Conservation (phyloP, 2,329 filamentous ascomycete species). For the Dactylellina sp. region DNA sequence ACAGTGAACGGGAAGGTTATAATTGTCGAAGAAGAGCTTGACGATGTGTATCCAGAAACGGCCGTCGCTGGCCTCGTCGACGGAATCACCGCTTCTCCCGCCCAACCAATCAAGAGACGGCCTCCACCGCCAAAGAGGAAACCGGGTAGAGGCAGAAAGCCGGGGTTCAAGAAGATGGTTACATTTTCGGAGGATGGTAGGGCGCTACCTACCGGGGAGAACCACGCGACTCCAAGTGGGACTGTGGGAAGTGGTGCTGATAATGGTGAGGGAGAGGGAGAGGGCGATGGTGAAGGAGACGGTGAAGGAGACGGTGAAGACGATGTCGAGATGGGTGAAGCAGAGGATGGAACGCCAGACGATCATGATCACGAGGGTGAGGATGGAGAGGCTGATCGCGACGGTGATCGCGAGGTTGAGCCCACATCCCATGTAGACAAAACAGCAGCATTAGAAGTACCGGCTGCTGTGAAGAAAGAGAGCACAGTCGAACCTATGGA, state of each 20-base stretch:
- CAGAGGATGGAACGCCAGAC: conserved; percentile 52
- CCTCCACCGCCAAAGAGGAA: conserved; percentile 60
- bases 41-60: conserved; percentile 32
- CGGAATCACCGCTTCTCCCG: conserved; percentile 17
- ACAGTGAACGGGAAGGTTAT: conserved; percentile 57
- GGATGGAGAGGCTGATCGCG: conserved; percentile 25
- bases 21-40: conserved; percentile 56
- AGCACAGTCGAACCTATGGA: conserved; percentile 38
- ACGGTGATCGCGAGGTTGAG: conserved; percentile 15
- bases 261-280: conserved; percentile 35
- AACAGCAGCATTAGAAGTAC: conserved; percentile 20
- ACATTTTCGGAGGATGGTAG: conserved; percentile 53
- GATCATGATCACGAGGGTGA: conserved; percentile 41
- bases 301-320: conserved; percentile 46
- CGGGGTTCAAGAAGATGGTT: conserved; percentile 59
- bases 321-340: conserved; percentile 54
- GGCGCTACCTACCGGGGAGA: conserved; percentile 45
- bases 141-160: conserved; percentile 59
- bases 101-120: conserved; percentile 53
- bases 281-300: conserved; percentile 29
- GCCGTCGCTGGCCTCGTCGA: conserved; percentile 11
- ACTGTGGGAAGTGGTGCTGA: conserved; percentile 17
- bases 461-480: conserved; percentile 36
- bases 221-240: conserved; percentile 33
- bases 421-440: conserved; percentile 19